These are phyloP conservation scores for Fusarium buharicum DNA, from an alignment of 2,329 filamentous ascomycete genomes.

Conservation along the genomic window DNA sequence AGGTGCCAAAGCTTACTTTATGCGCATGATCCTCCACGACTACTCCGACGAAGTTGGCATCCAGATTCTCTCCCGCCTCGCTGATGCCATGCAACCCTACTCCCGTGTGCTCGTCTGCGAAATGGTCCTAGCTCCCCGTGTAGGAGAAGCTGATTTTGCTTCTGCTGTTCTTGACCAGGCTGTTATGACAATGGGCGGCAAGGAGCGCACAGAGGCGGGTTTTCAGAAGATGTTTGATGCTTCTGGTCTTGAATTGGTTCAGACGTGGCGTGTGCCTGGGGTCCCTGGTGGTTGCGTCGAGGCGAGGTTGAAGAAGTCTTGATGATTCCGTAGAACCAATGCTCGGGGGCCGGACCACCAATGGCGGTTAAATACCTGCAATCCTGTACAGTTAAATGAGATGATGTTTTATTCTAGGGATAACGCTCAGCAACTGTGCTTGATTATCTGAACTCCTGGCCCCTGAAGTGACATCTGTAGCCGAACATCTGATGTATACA, in stretches of 20 bases:
- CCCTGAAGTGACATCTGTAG: neutral
- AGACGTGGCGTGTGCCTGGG: constrained; percentile 38
- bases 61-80: constrained; percentile 44
- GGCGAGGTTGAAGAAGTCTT: constrained; percentile 29
- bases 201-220: constrained; percentile 46
- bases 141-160: constrained; percentile 46
- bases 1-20: constrained; percentile 52
- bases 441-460: no score
- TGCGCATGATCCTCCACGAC: constrained; percentile 51
- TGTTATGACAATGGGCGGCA: constrained; percentile 51
- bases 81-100: constrained; percentile 43
- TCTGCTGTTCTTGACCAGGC: constrained; percentile 48
- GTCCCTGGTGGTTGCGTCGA: constrained; percentile 45
- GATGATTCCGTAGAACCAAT: no score
- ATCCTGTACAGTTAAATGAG: neutral
- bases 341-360: neutral
- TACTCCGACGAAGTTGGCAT: constrained; percentile 45
- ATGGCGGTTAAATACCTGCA: neutral
- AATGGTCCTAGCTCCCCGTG: constrained; percentile 47
- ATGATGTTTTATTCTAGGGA: no score
- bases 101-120: constrained; percentile 49
- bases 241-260: constrained; percentile 47
- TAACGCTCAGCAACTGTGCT: no score
- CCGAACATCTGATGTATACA: neutral
- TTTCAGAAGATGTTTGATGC: constrained; percentile 46